phyloP scores from a whole-genome alignment of 2,329 filamentous ascomycete genomes.

The Alternaria atra region DNA sequence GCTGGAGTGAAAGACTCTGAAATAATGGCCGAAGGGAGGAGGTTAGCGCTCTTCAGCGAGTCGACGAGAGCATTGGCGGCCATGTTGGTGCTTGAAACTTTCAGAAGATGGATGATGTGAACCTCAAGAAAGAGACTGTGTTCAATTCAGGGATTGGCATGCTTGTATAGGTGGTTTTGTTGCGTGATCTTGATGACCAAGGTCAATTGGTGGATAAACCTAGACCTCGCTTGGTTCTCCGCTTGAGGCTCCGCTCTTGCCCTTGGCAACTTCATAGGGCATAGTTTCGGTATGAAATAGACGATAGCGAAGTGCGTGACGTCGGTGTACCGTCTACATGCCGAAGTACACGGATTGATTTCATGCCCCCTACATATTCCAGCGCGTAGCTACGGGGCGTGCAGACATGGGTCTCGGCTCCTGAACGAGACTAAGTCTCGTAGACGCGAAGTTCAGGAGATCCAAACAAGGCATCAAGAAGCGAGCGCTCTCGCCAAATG shows the following conservation, averaged over 20 bases:
- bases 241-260: slow-evolving; percentile 17
- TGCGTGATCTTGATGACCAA: not conserved
- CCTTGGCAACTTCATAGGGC: slow-evolving; percentile 8
- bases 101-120: not conserved
- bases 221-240: slow-evolving; percentile 3
- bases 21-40: slow-evolving; percentile 51
- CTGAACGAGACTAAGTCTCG: not conserved
- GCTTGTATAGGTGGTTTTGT: slow-evolving; percentile 10
- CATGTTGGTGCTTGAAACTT: not conserved
- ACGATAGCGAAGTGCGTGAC: not conserved
- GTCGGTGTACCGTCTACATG: not conserved
- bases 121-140: not conserved
- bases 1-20: slow-evolving; percentile 55
- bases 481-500: not conserved
- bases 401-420: not conserved
- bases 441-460: fast-evolving
- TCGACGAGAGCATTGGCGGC: slow-evolving; percentile 25
- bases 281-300: slow-evolving; percentile 14
- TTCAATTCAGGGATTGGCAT: not conserved
- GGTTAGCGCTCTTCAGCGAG: slow-evolving; percentile 34
- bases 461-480: too few relatives aligned
- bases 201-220: slow-evolving; percentile 24
- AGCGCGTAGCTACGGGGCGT: not conserved
- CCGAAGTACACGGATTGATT: not conserved
- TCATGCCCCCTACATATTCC: not conserved